Evolutionary conservation across 83 land plant species (phyloP).

Genomic region (Picea engelmannii): DNA sequence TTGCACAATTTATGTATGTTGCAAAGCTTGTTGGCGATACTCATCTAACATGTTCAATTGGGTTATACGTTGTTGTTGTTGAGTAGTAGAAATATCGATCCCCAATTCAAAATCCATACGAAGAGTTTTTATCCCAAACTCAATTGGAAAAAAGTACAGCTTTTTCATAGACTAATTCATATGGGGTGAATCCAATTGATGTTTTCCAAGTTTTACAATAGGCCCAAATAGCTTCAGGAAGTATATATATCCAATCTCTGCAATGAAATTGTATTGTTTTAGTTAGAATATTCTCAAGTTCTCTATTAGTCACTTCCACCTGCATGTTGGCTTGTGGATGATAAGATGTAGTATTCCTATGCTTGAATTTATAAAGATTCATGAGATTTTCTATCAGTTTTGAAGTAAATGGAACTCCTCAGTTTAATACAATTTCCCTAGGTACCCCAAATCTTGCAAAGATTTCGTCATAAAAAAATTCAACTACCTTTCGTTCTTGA

Average conservation of each 20-base stretch:
- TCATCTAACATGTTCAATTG: not conserved
- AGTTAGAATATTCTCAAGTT: not conserved
- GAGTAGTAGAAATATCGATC: not conserved
- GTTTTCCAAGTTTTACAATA: not conserved
- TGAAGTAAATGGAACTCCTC: no score
- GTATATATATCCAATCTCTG: not conserved
- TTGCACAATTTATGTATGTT: no score
- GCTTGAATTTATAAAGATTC: no score
- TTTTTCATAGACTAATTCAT: not conserved
- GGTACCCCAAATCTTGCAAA: no score
- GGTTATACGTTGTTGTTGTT: not conserved
- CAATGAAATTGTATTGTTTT: not conserved
- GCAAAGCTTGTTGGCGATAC: not conserved
- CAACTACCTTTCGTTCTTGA: no score
- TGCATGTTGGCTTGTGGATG: not conserved
- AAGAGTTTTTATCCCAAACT: not conserved
- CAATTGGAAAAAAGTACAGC: not conserved
- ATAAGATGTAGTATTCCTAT: not conserved
- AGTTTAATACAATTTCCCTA: no score
- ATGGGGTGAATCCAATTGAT: not conserved
- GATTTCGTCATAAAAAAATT: no score
- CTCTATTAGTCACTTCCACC: not conserved
- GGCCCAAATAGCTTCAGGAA: not conserved
- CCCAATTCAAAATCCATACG: not conserved
- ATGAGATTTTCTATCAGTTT: no score